A percentile compares a stretch with the other conserved stretches of the same genome.
These are phyloP conservation scores for Tilletia indica DNA, from an alignment of 1,284 basidiomycete species.

Conservation along the genomic window DNA sequence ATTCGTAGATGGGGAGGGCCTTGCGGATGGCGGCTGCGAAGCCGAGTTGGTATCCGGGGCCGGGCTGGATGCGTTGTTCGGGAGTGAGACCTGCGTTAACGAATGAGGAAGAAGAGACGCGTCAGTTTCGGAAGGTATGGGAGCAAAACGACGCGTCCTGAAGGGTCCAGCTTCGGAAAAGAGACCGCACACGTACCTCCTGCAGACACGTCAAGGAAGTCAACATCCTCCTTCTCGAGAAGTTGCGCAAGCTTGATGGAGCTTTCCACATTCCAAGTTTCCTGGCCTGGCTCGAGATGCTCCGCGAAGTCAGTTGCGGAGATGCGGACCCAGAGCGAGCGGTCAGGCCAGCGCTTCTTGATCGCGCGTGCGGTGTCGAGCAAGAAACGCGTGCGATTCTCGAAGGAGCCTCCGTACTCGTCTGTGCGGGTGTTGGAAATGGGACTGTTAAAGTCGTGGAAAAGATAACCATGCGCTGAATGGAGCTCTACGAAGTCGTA, in stretches of 20 bases:
- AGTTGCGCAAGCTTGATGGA: conserved; percentile 38
- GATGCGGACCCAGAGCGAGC: conserved; percentile 51
- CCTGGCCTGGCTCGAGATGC: conserved; percentile 26
- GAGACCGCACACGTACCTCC: conserved; percentile 28
- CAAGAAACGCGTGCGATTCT: conserved; percentile 43
- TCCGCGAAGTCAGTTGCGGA: conserved; percentile 49
- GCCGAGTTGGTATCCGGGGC: conserved; percentile 48
- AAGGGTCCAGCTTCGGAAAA: not conserved
- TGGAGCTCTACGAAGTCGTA: conserved; percentile 73
- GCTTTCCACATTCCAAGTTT: conserved; percentile 43
- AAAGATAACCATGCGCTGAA: conserved; percentile 63
- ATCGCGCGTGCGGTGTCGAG: conserved; percentile 37
- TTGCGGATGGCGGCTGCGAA: conserved; percentile 35
- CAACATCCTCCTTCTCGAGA: conserved; percentile 44
- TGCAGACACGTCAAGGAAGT: conserved; percentile 47
- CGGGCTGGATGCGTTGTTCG: conserved; percentile 35
- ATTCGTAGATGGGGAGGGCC: conserved; percentile 24
- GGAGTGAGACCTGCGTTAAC: conserved; percentile 26
- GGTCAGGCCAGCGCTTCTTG: conserved; percentile 42
- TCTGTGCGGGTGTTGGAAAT: conserved; percentile 51
- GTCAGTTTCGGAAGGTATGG: too few relatives aligned
- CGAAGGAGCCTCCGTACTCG: conserved; percentile 51
- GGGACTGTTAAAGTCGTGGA: conserved; percentile 60
- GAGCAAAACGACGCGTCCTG: not conserved
- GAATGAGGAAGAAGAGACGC: too few relatives aligned